A percentile compares a stretch with the other conserved stretches of the same genome.
phyloP scores from a whole-genome alignment of 768 basidiomycete genomes.

The Mycena venus region DNA sequence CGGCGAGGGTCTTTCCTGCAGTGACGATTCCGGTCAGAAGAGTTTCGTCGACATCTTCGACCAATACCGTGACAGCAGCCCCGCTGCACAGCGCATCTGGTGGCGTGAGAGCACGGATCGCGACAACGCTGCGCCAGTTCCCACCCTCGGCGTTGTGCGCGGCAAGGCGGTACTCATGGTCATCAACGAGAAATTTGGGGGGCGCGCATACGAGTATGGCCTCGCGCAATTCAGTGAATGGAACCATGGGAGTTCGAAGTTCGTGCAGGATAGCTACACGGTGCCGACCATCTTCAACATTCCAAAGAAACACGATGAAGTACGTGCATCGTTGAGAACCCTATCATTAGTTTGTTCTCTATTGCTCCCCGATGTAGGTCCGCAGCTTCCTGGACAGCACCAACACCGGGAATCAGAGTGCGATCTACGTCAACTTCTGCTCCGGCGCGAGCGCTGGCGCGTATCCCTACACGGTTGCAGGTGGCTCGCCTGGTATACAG shows the following conservation, averaged over 20 bases:
- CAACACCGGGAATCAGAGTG: conserved; percentile 17
- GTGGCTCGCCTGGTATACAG: conserved; percentile 4
- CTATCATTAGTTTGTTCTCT: too few species aligned
- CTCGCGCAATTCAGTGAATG: conserved; percentile 29
- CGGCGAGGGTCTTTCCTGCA: conserved; percentile 20
- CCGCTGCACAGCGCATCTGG: conserved; percentile 1
- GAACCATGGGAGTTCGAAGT: conserved; percentile 26
- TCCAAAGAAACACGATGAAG: too few species aligned
- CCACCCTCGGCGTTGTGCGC: conserved; percentile 15
- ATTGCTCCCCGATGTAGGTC: too few species aligned
- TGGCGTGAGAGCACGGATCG: conserved; percentile 14
- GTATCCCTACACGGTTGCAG: conserved; percentile 21
- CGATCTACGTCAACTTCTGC: conserved; percentile 30
- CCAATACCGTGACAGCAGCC: conserved; percentile 18
- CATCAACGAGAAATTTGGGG: conserved; percentile 5
- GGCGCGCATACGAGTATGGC: conserved; percentile 18
- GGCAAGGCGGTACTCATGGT: conserved; percentile 26
- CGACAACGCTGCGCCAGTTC: background rate
- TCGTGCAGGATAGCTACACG: conserved; percentile 30
- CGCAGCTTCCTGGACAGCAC: conserved; percentile 30
- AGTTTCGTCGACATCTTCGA: conserved; percentile 28
- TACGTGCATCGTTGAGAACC: too few species aligned
- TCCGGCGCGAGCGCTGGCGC: conserved; percentile 21
- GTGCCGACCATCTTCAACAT: too few species aligned
- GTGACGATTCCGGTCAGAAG: conserved; percentile 23